phyloP scores from a whole-genome alignment of 2,329 filamentous ascomycete species.

The Fusarium setosum region DNA sequence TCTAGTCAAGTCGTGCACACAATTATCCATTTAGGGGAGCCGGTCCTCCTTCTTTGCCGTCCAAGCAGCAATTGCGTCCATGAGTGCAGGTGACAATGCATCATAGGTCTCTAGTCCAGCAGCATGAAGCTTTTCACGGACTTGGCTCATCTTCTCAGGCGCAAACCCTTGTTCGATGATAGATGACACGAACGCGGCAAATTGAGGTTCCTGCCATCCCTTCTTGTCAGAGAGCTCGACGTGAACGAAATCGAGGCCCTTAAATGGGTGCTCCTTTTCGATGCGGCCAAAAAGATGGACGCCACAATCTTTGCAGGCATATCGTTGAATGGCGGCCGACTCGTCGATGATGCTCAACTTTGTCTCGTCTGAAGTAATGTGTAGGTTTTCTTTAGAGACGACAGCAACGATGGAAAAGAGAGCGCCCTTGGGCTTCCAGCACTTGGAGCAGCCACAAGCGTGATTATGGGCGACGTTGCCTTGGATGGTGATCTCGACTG shows the following conservation, averaged over 20 bases:
- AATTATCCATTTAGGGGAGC: too few relatives aligned
- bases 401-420: constrained; percentile 75
- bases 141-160: constrained; percentile 63
- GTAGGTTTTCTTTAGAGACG: constrained; percentile 64
- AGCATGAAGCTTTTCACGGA: constrained; percentile 63
- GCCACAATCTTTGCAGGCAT: constrained; percentile 71
- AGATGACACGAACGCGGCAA: constrained; percentile 74
- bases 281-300: constrained; percentile 74
- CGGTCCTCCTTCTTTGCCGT: constrained; percentile 65
- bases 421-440: constrained; percentile 74
- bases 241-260: constrained; percentile 77
- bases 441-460: constrained; percentile 78
- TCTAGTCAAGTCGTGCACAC: too few relatives aligned
- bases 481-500: constrained; percentile 67
- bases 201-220: constrained; percentile 80
- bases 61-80: constrained; percentile 70
- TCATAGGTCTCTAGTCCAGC: constrained; percentile 73
- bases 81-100: constrained; percentile 68
- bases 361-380: constrained; percentile 65
- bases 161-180: constrained; percentile 76
- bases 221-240: constrained; percentile 67
- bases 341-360: constrained; percentile 69
- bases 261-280: constrained; percentile 72
- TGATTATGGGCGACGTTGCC: constrained; percentile 76
- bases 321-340: constrained; percentile 67